These are phyloP conservation scores for Prototheca wickerhamii DNA, from an alignment of 163 green algal species.

Conservation along the genomic window DNA sequence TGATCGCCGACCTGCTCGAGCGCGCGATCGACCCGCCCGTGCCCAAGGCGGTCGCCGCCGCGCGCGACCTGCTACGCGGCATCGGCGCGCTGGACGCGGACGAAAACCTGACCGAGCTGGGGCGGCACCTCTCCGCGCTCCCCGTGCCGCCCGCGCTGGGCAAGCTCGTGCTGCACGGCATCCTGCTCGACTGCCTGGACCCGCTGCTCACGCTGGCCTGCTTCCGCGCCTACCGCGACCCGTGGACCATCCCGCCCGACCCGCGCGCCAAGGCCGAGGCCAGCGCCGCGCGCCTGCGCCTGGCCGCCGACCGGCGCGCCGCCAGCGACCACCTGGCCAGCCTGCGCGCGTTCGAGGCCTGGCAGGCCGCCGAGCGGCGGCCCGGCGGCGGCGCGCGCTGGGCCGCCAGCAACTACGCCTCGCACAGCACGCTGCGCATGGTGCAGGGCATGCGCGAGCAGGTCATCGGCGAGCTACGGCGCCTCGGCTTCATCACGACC, in stretches of 20 bases:
- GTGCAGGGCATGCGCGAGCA: constrained; percentile 64
- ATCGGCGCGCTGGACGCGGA: constrained; percentile 34
- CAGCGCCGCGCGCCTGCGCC: constrained; percentile 1
- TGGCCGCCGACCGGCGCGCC: constrained; percentile 30
- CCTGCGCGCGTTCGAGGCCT: constrained; percentile 41
- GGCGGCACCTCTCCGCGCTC: constrained; percentile 71
- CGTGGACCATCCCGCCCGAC: constrained; percentile 60
- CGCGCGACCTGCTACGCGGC: constrained; percentile 41
- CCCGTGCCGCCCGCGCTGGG: constrained; percentile 62
- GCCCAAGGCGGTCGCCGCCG: constrained; percentile 41
- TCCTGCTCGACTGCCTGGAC: constrained; percentile 68
- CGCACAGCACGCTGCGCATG: constrained; percentile 60
- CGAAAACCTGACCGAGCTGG: constrained; percentile 72
- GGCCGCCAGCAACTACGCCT: constrained; percentile 47
- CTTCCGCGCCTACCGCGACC: constrained; percentile 51
- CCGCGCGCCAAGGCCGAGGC: constrained; percentile 19
- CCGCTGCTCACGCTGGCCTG: constrained; percentile 71
- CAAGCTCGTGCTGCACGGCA: constrained; percentile 76
- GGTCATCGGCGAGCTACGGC: constrained; percentile 44
- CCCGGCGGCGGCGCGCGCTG: constrained; percentile 31
- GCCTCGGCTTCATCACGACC: constrained; percentile 29
- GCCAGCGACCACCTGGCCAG: constrained; percentile 65
- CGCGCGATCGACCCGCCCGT: constrained; percentile 62
- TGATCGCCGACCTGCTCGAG: constrained; percentile 55
- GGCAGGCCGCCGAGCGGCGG: constrained; percentile 22